Percentiles rank a stretch among this genome's conserved stretches.
Evolutionary conservation across 139 green algal species (phyloP).

Genomic region (Closterium sp.): DNA sequence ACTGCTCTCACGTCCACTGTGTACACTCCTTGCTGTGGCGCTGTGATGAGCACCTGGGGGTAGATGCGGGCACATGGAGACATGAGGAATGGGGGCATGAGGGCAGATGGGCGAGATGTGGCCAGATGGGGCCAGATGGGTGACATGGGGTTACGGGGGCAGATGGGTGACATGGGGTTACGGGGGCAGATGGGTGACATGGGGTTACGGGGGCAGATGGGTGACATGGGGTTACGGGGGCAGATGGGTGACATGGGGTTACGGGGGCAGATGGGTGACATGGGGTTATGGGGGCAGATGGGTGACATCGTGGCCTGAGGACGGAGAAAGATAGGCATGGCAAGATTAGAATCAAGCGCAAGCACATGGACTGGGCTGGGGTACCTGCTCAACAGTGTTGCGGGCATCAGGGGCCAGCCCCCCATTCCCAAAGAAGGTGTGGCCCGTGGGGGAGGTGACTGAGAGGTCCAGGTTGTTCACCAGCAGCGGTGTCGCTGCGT

Average conservation of each 20-base stretch:
- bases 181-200: neutral
- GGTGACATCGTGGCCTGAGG: neutral
- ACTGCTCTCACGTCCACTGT: conserved; percentile 3
- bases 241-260: neutral
- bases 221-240: neutral
- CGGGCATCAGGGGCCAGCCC: conserved; percentile 4
- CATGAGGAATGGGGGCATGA: neutral
- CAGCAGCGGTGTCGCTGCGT: neutral
- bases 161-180: neutral
- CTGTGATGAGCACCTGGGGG: neutral
- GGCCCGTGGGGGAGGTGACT: conserved; percentile 9
- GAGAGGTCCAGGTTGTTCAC: conserved; percentile 43
- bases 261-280: neutral
- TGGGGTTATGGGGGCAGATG: too few species aligned
- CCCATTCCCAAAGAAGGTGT: conserved; percentile 27
- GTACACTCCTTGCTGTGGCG: neutral
- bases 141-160: too few species aligned
- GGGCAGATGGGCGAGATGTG: neutral
- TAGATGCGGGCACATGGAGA: neutral
- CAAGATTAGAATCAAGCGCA: too few species aligned
- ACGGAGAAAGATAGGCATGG: too few species aligned
- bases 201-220: neutral
- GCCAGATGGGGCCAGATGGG: too few species aligned
- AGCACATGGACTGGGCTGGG: neutral
- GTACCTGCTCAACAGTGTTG: conserved; percentile 43